Evolutionary conservation across 2,329 filamentous ascomycete species (phyloP).

Genomic region (Falciphora oryzae): DNA sequence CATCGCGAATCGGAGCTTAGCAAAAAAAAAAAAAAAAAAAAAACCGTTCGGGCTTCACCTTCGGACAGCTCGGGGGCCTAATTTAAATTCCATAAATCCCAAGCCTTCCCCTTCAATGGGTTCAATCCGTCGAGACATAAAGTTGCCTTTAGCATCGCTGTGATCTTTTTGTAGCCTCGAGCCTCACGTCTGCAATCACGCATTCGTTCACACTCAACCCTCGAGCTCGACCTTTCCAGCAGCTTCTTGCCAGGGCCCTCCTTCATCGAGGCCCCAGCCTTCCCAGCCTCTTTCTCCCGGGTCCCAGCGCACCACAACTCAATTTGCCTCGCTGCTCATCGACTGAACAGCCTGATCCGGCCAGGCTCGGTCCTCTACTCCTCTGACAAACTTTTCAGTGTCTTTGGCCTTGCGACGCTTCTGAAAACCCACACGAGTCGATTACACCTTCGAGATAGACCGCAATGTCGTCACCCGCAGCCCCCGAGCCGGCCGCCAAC

Average conservation of each 20-base stretch:
- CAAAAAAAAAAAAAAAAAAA: no score
- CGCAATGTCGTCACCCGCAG: slow-evolving; percentile 21
- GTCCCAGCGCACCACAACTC: neutral
- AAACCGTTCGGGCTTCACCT: no score
- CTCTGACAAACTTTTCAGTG: neutral
- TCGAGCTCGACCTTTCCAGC: no score
- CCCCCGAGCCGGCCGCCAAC: neutral
- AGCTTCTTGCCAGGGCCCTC: neutral
- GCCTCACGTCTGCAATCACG: neutral
- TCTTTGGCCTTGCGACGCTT: neutral
- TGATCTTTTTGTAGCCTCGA: no score
- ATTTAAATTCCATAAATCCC: neutral
- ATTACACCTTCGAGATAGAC: slow-evolving; percentile 21
- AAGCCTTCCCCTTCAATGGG: neutral
- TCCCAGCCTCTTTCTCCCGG: neutral
- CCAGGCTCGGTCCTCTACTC: neutral
- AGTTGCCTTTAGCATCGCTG: neutral
- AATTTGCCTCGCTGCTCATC: neutral
- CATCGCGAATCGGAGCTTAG: neutral
- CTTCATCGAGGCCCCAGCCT: neutral
- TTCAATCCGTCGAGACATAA: neutral
- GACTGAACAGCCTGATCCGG: neutral
- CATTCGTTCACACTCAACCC: neutral
- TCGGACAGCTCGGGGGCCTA: neutral
- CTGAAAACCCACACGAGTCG: neutral